phyloP scores from a whole-genome alignment of 257 asterid species.

The Solanum etuberosum region DNA sequence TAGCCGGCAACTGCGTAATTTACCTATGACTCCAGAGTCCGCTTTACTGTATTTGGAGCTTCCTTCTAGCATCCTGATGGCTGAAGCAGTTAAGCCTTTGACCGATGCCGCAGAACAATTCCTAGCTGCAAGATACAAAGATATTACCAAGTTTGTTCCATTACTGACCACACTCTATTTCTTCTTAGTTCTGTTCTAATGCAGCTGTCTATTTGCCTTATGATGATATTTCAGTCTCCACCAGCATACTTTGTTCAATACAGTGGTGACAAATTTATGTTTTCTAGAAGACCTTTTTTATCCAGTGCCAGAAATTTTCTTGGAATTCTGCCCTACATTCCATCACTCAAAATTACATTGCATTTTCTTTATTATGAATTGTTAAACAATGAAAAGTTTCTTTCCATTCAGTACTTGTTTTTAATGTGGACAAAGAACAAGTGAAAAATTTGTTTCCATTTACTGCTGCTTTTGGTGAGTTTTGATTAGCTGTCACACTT shows the following conservation, averaged over 20 bases:
- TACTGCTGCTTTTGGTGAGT: not conserved
- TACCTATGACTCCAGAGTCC: conserved; percentile 86
- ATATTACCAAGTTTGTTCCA: conserved; percentile 58
- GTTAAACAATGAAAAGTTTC: not conserved
- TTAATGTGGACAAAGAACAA: not conserved
- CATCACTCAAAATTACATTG: not conserved
- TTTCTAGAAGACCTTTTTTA: not conserved
- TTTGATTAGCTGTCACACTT: not conserved
- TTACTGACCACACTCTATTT: not conserved
- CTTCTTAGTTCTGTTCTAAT: not conserved
- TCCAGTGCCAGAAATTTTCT: not conserved
- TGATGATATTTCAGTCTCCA: not conserved
- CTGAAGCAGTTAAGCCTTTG: conserved; percentile 93
- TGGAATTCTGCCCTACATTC: not conserved
- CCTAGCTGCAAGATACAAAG: conserved; percentile 70
- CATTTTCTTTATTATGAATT: not conserved
- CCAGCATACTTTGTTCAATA: not conserved
- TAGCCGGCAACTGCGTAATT: conserved; percentile 63
- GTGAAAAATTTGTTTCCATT: not conserved
- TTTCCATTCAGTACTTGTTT: not conserved
- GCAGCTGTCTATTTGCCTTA: not conserved
- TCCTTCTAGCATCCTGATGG: conserved; percentile 78
- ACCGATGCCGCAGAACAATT: conserved; percentile 85
- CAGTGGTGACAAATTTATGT: not conserved
- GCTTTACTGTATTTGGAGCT: conserved; percentile 85